phyloP scores from a whole-genome alignment of 345 rosid genomes.

The Atalantia buxifolia region DNA sequence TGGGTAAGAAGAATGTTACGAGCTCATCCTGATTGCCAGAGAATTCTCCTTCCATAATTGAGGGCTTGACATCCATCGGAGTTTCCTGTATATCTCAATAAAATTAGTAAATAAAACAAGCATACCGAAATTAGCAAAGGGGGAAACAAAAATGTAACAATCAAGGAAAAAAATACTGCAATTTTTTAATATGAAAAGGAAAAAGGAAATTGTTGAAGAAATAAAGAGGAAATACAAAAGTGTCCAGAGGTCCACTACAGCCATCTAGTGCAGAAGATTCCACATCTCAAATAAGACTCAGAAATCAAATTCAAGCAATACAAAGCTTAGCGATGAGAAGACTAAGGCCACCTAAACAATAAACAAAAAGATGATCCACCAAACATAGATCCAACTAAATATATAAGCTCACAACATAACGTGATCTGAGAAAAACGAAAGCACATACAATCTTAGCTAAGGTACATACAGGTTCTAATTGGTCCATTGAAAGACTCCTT shows the following conservation, averaged over 20 bases:
- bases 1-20: slow-evolving; percentile 28
- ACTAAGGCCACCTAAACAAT: background rate
- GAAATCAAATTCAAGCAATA: background rate
- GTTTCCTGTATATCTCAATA: slow-evolving; percentile 42
- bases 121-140: background rate
- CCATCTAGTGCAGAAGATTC: background rate
- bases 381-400: background rate
- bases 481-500: slow-evolving; percentile 45
- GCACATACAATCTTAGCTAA: slow-evolving; percentile 1
- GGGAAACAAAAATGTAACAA: background rate
- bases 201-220: background rate
- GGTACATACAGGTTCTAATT: slow-evolving; percentile 46
- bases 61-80: slow-evolving; percentile 47
- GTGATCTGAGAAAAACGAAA: background rate
- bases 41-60: slow-evolving; percentile 41
- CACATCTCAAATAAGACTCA: background rate
- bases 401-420: background rate
- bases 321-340: background rate
- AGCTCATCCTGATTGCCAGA: slow-evolving; percentile 37
- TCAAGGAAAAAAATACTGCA: background rate
- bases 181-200: background rate
- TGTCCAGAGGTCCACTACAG: background rate
- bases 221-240: background rate
- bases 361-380: background rate
- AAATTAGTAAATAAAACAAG: slow-evolving; percentile 4